Evolutionary conservation across 1,284 basidiomycete genomes (phyloP).

Genomic region (Tilletia walkeri): DNA sequence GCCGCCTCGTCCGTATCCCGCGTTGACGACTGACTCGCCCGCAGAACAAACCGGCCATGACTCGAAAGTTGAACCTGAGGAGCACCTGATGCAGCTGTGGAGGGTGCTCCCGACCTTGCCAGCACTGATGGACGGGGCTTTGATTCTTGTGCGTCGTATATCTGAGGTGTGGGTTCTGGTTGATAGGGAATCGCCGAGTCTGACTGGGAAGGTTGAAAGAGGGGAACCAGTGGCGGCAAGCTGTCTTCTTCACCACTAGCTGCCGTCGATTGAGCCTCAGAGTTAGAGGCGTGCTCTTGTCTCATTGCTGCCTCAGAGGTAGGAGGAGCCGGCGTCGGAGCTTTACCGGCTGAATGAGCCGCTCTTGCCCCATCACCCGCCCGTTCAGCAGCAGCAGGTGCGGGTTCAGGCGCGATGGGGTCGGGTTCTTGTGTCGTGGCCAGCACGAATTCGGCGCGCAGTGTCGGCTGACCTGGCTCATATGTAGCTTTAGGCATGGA

Average conservation of each 20-base stretch:
- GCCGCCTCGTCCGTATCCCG: background rate
- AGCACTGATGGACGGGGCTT: too few relatives aligned
- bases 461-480: background rate
- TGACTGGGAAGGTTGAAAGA: too few relatives aligned
- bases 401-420: background rate
- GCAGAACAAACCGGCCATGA: background rate
- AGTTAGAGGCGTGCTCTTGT: too few relatives aligned
- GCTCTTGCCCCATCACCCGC: background rate
- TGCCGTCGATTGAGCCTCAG: constrained; percentile 20
- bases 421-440: constrained; percentile 6
- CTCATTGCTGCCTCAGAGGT: too few relatives aligned
- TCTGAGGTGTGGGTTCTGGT: too few relatives aligned
- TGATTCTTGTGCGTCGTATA: too few relatives aligned
- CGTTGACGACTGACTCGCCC: background rate
- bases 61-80: background rate
- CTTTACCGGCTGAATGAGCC: background rate
- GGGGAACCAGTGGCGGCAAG: too few relatives aligned
- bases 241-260: constrained; percentile 30
- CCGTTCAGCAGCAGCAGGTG: background rate
- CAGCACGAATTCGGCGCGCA: constrained; percentile 3
- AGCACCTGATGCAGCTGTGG: too few relatives aligned
- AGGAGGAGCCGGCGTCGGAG: too few relatives aligned
- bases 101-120: too few relatives aligned
- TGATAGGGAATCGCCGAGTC: too few relatives aligned
- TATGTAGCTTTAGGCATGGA: background rate